A percentile compares a stretch with the other conserved stretches of the same genome.
phyloP scores from a whole-genome alignment of 73 alveolate species.

The Durusdinium trenchii region DNA sequence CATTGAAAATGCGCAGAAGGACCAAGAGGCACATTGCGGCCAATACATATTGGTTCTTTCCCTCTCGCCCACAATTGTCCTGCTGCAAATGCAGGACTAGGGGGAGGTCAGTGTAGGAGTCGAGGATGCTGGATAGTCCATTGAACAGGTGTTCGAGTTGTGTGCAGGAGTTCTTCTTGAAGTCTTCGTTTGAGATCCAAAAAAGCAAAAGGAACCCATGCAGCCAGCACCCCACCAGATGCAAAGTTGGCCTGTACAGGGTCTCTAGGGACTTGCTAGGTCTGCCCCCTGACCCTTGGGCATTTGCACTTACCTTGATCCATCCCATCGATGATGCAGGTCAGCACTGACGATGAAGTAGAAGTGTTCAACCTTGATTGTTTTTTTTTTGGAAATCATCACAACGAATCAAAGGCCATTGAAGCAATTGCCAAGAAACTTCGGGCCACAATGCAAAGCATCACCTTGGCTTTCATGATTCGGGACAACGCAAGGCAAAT shows the following conservation, averaged over 20 bases:
- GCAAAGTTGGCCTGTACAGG: conserved; percentile 2
- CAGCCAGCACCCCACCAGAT: neutral
- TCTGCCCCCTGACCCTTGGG: neutral
- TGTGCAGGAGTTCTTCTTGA: neutral
- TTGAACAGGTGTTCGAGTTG: neutral
- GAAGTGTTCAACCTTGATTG: neutral
- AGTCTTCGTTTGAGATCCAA: neutral
- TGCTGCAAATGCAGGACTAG: neutral
- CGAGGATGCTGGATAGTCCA: neutral
- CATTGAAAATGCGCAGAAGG: neutral
- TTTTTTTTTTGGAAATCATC: neutral
- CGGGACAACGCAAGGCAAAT: no score
- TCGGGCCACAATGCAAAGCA: neutral
- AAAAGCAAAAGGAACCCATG: neutral
- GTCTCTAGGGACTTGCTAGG: neutral
- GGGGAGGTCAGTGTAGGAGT: neutral
- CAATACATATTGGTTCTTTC: neutral
- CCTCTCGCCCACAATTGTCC: neutral
- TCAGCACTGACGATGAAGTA: neutral
- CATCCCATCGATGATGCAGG: neutral
- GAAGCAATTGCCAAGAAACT: neutral
- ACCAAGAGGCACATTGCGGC: conserved; percentile 2
- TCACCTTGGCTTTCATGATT: no score
- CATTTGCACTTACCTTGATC: neutral
- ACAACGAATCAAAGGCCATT: neutral